Conservation (phyloP, 345 rosid species). For the Sapria himalayana region DNA sequence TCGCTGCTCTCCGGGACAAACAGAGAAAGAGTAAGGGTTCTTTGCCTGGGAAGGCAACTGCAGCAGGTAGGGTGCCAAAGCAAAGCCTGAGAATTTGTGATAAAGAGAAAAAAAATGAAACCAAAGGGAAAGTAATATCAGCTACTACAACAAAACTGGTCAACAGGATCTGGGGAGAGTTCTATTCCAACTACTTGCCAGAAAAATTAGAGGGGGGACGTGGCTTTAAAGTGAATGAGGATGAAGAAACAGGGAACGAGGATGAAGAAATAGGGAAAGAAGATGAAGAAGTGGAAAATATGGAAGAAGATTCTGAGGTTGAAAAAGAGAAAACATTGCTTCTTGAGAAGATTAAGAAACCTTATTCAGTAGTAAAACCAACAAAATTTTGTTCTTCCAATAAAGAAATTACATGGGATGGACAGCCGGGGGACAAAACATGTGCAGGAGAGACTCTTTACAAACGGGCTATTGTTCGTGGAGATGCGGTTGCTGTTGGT, state of each 20-base stretch:
- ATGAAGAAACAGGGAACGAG: conserved; percentile 25
- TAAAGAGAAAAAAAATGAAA: too few species aligned
- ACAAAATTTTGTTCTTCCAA: conserved; percentile 10
- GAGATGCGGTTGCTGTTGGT: conserved; percentile 28
- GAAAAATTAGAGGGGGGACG: conserved; percentile 22
- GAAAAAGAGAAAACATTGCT: conserved; percentile 6
- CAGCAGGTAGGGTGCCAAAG: conserved; percentile 8
- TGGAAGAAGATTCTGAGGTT: too few species aligned
- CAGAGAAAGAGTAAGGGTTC: conserved; percentile 5
- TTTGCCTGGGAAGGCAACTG: conserved; percentile 4
- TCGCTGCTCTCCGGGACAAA: conserved; percentile 10
- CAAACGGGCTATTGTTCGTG: conserved; percentile 26
- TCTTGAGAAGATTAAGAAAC: conserved; percentile 7
- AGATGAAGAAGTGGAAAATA: conserved; percentile 22
- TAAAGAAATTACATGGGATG: conserved; percentile 34
- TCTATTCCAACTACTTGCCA: conserved; percentile 37
- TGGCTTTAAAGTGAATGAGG: conserved; percentile 16
- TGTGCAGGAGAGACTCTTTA: conserved; percentile 27
- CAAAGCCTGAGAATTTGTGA: conserved; percentile 23
- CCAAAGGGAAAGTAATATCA: conserved; percentile 54
- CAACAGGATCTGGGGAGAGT: conserved; percentile 76
- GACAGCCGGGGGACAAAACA: conserved; percentile 21
- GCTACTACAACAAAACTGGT: conserved; percentile 65
- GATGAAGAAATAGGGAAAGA: conserved; percentile 31
- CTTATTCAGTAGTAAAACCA: conserved; percentile 12